A percentile compares a stretch with the other conserved stretches of the same genome.
phyloP scores from a whole-genome alignment of 1,139 yeast genomes.

The Blastobotrys buckinghamii region DNA sequence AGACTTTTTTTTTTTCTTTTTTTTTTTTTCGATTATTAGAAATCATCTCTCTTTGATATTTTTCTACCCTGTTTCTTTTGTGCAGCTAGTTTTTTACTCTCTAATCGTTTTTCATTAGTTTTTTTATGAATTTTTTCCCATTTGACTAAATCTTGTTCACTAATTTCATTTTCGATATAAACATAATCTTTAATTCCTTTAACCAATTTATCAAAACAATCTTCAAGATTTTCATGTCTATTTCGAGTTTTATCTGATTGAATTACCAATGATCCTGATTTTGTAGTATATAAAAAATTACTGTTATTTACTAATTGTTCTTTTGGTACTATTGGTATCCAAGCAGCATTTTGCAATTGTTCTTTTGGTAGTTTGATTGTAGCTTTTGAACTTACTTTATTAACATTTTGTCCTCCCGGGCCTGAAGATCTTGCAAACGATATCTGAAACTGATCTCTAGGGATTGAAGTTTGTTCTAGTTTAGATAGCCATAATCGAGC shows the following conservation, averaged over 20 bases:
- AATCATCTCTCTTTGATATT: neutral
- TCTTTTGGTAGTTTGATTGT: conserved; percentile 48
- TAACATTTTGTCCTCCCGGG: conserved; percentile 94
- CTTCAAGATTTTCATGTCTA: conserved; percentile 50
- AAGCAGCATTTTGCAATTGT: conserved; percentile 46
- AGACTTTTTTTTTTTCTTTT: neutral
- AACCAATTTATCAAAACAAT: conserved; percentile 56
- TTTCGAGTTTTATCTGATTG: conserved; percentile 59
- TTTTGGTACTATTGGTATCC: conserved; percentile 59
- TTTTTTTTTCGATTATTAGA: neutral
- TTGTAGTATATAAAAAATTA: conserved; percentile 51
- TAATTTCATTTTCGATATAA: conserved; percentile 46
- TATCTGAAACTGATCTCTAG: conserved; percentile 45
- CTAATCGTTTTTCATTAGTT: conserved; percentile 46
- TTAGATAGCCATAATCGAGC: conserved; percentile 39
- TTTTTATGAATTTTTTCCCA: conserved; percentile 50
- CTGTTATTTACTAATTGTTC: conserved; percentile 30
- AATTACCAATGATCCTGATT: conserved; percentile 49
- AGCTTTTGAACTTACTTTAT: conserved; percentile 65
- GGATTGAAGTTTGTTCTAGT: conserved; percentile 36
- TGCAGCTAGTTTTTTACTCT: conserved; percentile 46
- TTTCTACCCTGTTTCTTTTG: conserved; percentile 50
- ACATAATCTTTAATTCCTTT: conserved; percentile 46
- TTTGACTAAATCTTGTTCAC: conserved; percentile 43
- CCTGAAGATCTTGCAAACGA: conserved; percentile 76